A percentile compares a stretch with the other conserved stretches of the same genome.
These are phyloP conservation scores for Agrostemma githago DNA, from an alignment of 148 eudicot species.

Conservation along the genomic window DNA sequence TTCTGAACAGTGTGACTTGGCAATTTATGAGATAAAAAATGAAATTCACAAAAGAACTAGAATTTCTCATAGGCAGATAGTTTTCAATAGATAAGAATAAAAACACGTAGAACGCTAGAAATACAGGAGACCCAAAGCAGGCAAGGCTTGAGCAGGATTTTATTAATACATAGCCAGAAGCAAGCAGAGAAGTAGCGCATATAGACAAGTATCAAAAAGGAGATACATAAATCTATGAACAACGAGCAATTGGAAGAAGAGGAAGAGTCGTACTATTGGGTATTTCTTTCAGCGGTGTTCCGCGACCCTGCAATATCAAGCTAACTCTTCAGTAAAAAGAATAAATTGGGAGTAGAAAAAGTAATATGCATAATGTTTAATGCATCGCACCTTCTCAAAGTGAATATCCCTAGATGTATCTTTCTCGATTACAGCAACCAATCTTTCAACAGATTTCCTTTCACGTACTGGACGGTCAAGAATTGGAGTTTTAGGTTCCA, in stretches of 20 bases:
- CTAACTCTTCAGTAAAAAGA: slow-evolving; percentile 13
- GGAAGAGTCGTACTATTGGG: slow-evolving; percentile 61
- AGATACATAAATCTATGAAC: background rate
- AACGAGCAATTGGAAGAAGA: background rate
- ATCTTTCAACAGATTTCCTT: slow-evolving; percentile 87
- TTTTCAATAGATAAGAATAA: too few species aligned
- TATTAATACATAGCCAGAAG: background rate
- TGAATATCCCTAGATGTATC: slow-evolving; percentile 58
- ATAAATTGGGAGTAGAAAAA: background rate
- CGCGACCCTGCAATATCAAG: slow-evolving; percentile 73
- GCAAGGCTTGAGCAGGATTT: background rate
- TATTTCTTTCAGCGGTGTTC: slow-evolving; percentile 79
- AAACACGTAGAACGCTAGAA: too few species aligned
- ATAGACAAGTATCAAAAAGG: background rate
- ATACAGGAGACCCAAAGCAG: background rate
- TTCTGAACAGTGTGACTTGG: background rate
- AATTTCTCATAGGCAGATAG: too few species aligned
- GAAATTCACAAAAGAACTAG: too few species aligned
- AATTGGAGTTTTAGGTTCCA: slow-evolving; percentile 61
- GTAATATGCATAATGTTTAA: background rate
- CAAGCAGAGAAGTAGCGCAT: background rate
- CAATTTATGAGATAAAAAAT: too few species aligned
- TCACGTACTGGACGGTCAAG: slow-evolving; percentile 84
- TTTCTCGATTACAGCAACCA: slow-evolving; percentile 78
- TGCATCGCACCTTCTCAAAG: slow-evolving; percentile 36